These are phyloP conservation scores for Yamadazyma taylorii DNA, from an alignment of 1,139 yeast species.

Conservation along the genomic window DNA sequence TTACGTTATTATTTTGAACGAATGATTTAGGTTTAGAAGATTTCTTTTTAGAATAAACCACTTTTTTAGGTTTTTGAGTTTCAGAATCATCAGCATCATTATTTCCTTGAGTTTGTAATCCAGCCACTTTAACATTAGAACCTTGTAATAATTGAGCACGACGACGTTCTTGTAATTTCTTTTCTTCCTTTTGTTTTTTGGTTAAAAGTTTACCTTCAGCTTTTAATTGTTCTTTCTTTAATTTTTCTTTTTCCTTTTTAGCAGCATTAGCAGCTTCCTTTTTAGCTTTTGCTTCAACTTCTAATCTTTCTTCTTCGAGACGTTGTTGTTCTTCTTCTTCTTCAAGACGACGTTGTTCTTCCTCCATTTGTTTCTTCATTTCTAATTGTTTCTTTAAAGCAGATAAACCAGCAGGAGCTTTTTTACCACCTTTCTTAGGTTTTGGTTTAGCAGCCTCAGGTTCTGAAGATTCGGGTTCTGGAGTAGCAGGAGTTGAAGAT, in stretches of 20 bases:
- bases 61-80: slow-evolving; percentile 70
- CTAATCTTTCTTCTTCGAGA: slow-evolving; percentile 61
- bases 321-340: slow-evolving; percentile 68
- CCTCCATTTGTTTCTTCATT: slow-evolving; percentile 80
- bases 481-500: slow-evolving; percentile 30
- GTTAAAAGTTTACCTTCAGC: slow-evolving; percentile 91
- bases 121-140: slow-evolving; percentile 75
- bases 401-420: slow-evolving; percentile 77
- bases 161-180: slow-evolving; percentile 82
- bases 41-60: slow-evolving; percentile 78
- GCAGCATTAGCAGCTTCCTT: slow-evolving; percentile 71
- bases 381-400: slow-evolving; percentile 84
- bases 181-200: slow-evolving; percentile 93
- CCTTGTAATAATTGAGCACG: slow-evolving; percentile 74
- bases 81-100: slow-evolving; percentile 29
- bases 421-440: slow-evolving; percentile 60
- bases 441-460: slow-evolving; percentile 30
- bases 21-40: slow-evolving; percentile 42
- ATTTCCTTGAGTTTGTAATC: slow-evolving; percentile 50
- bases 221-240: slow-evolving; percentile 74
- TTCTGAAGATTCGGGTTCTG: slow-evolving; percentile 34
- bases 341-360: slow-evolving; percentile 60
- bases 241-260: slow-evolving; percentile 81
- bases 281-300: slow-evolving; percentile 62
- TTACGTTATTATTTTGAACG: slow-evolving; percentile 20